Base-by-base conservation (phyloP, 164 flowering plant species). In the Cinnamomum chago region DNA sequence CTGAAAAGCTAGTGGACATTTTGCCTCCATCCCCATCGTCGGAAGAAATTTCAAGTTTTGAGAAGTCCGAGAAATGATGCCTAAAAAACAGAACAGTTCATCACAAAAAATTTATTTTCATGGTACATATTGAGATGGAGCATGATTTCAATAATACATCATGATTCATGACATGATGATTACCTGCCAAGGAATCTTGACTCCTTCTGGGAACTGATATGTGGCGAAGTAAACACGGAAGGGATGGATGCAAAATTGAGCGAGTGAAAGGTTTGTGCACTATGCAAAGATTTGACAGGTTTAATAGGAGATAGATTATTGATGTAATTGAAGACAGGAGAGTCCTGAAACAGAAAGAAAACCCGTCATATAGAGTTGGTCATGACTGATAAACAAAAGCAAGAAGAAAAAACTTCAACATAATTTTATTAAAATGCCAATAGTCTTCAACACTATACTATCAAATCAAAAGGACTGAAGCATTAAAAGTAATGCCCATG, bases 291-390 rank as follows among this genome's bases (percentile, higher is more conserved):
- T 84, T 86, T 94, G 18, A 88, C 91, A 1, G 93, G 91, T 79
- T 91, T 87, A 78, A 96, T 92, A 6, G 99, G 99, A 70, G 99
- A 96, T 67, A 96, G 97, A 79, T 78, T 94, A 82, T 87, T 92
- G 84, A 92, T 85, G 72, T 83, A 96, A 81, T 83, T 94, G 65
- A 88, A 96, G 73, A 96, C 91, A 5, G 99, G 98, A 55, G 99
- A 95, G 50, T 92, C 98, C 99, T 95, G 95, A 89, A 85, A 62
- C 18, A 18, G 17, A 67, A 17, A 30, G 20, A 28, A 67, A 27
- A 17, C n/a, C 22, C 5, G 2, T 24, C 67, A 64, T 5, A 12
- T 2, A 10, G 28, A 13, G 3, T 22, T 23, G 67, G 9, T 64
- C 67, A 64, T 23, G 67, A 64, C 67, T 64, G 67, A 14, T 64